A percentile compares a stretch with the other conserved stretches of the same genome.
Evolutionary conservation across 176 grass and related monocot species (phyloP).

Genomic region (Zizania latifolia): DNA sequence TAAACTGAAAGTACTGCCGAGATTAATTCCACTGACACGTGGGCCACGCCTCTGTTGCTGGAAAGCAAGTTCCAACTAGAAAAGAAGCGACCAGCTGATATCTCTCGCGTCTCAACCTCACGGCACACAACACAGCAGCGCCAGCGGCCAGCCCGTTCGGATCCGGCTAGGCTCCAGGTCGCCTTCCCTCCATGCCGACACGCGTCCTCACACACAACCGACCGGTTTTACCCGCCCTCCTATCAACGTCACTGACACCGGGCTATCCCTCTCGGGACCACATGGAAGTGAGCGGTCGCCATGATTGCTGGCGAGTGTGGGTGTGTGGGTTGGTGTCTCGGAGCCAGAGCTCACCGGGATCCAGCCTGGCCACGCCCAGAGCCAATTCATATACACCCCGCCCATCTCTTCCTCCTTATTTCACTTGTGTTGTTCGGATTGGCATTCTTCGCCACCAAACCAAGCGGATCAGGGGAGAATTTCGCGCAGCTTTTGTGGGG

Average conservation of each 20-base stretch:
- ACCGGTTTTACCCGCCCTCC: background rate
- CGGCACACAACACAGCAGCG: no score
- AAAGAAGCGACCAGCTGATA: background rate
- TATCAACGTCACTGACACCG: background rate
- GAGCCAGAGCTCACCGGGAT: constrained; percentile 29
- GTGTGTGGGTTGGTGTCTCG: no score
- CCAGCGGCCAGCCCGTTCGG: constrained; percentile 16
- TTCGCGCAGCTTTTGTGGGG: background rate
- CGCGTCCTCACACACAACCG: background rate
- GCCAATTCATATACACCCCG: constrained; percentile 24
- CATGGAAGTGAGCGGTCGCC: background rate
- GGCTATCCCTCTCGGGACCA: background rate
- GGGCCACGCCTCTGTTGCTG: no score
- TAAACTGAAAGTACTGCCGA: no score
- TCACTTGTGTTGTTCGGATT: background rate
- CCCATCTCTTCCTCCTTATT: background rate
- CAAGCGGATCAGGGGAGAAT: background rate
- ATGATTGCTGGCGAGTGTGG: background rate
- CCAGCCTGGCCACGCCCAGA: constrained; percentile 37
- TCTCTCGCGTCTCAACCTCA: background rate
- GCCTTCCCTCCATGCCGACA: no score
- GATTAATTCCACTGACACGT: no score
- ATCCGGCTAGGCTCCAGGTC: constrained; percentile 37
- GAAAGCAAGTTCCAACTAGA: no score
- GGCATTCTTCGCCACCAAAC: background rate